A percentile compares a stretch with the other conserved stretches of the same genome.
phyloP scores from a whole-genome alignment of 257 asterid genomes.

The Capsicum chinense region DNA sequence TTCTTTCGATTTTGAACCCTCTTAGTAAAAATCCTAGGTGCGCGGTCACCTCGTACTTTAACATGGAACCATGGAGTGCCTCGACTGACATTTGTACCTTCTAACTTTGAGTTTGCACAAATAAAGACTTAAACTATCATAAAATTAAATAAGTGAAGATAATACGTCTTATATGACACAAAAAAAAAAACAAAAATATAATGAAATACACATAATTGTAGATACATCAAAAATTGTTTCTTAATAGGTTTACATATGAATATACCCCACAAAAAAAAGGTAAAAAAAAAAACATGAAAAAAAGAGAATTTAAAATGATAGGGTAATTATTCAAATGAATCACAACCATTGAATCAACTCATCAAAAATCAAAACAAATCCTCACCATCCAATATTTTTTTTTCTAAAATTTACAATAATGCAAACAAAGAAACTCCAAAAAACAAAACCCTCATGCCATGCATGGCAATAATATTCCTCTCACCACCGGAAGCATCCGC shows the following conservation, averaged over 20 bases:
- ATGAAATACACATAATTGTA: neutral
- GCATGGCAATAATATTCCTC: constrained; percentile 30
- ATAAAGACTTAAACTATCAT: too few species aligned
- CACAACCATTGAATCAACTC: constrained; percentile 16
- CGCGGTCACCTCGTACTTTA: too few species aligned
- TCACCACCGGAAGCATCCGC: constrained; percentile 47
- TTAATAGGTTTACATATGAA: neutral
- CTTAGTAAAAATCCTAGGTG: too few species aligned
- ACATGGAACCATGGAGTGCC: too few species aligned
- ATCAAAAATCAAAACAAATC: constrained; percentile 26
- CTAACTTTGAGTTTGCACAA: too few species aligned
- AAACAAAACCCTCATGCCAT: constrained; percentile 39
- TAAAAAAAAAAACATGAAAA: too few species aligned
- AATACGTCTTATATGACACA: too few species aligned
- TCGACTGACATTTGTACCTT: too few species aligned
- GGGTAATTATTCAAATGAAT: neutral
- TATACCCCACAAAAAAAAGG: neutral
- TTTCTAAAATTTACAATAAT: constrained; percentile 33
- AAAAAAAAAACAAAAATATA: neutral
- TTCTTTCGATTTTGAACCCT: too few species aligned
- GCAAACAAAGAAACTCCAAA: constrained; percentile 35
- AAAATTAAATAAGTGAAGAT: too few species aligned
- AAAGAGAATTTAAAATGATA: neutral
- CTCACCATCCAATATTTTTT: neutral
- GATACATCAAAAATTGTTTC: constrained; percentile 21